Evolutionary conservation across 768 basidiomycete species (phyloP), one percentile per base, ranked within the genome.

Genomic region (Lentinula detonsa): DNA sequence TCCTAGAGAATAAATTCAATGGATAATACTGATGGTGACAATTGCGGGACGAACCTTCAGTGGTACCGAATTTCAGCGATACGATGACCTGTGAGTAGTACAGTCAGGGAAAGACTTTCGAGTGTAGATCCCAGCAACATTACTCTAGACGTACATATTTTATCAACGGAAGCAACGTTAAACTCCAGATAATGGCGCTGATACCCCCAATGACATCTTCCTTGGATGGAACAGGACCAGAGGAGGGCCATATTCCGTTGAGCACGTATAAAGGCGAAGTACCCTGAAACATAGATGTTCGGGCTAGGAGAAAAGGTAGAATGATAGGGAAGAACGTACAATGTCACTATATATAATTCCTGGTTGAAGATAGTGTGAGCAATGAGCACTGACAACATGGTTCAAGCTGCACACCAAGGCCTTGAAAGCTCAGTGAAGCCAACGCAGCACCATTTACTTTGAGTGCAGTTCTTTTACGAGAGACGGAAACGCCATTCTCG

Each of bases 151-250:
- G 21, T 63, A 82, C 85, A 66, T 88, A 88, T 85, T 87, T 88
- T 28, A 84, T 42, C 52, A 87, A 68, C 0, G 87, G 86, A 18
- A 87, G 65, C 28, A 88, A 71, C 0, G 84, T 83, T 37, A 90
- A 68, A 2, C 85, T 71, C 87, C 86, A 88, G 39, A 88, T 66
- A 60, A 88, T 86, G 18, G 85, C 84, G 61, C 80, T 83, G 50
- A 88, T 63, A 4, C 81, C 82, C 0, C 87, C 86, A 55, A 90
- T 81, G 15, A 87, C 71, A 66, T 88, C 86, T 62, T 90, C 86
- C 57, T 73, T 65, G 0, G 79, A 70, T 0, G 86, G 87, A 0
- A 75, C 67, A 13, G 76, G 74, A 0, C 81, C 81, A 4, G 65
- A 59, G 1, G 81, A 42, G 2, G 84, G 76, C 81, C 84, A 88